phyloP scores from a whole-genome alignment of 805 yeast genomes.

The Wickerhamomyces pijperi region DNA sequence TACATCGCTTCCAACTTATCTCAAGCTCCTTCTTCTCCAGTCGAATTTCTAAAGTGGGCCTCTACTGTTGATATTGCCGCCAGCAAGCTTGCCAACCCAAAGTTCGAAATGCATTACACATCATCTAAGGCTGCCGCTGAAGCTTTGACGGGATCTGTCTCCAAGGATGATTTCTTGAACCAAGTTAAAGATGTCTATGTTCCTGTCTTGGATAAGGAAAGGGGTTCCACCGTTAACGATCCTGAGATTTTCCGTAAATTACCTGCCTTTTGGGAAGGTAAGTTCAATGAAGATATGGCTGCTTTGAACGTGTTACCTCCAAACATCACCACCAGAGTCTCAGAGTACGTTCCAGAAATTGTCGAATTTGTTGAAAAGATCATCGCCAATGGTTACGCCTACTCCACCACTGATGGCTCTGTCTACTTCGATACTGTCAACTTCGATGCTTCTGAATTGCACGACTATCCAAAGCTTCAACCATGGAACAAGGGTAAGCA shows the following conservation, averaged over 20 bases:
- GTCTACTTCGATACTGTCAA: constrained; percentile 89
- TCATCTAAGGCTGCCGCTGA: constrained; percentile 44
- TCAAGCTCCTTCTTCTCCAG: constrained; percentile 22
- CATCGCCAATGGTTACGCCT: constrained; percentile 74
- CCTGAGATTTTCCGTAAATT: constrained; percentile 73
- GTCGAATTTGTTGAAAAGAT: constrained; percentile 67
- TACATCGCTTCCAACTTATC: constrained; percentile 49
- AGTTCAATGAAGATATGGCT: constrained; percentile 79
- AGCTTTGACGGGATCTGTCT: constrained; percentile 26
- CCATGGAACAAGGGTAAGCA: constrained; percentile 95
- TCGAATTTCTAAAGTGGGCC: constrained; percentile 42
- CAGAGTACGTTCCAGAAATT: constrained; percentile 92
- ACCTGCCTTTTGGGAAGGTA: constrained; percentile 83
- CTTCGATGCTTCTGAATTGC: constrained; percentile 63
- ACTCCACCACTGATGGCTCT: constrained; percentile 74
- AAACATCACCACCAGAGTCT: constrained; percentile 81
- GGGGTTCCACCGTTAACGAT: constrained; percentile 72
- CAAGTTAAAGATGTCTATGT: constrained; percentile 67
- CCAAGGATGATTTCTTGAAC: constrained; percentile 30
- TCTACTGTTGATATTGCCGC: constrained; percentile 34
- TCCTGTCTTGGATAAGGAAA: constrained; percentile 56
- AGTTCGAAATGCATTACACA: constrained; percentile 72
- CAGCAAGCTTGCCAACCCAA: constrained; percentile 54
- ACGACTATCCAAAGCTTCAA: constrained; percentile 89
- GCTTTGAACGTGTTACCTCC: constrained; percentile 78